A percentile compares a stretch with the other conserved stretches of the same genome.
These are phyloP conservation scores for Salix dunnii DNA, from an alignment of 345 rosid species.

Conservation along the genomic window DNA sequence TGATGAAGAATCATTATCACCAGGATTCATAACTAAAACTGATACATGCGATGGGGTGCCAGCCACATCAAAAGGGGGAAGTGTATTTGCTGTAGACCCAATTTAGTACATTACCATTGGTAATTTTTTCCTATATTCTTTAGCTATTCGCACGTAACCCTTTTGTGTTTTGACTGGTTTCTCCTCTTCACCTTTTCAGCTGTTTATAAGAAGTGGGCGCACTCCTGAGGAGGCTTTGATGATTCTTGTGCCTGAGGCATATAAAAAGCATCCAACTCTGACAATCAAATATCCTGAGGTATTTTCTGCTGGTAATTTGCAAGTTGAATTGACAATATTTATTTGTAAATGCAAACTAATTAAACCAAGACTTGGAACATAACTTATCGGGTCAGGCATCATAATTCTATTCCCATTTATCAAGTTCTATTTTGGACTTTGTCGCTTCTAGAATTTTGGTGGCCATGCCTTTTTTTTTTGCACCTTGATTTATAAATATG, in stretches of 20 bases:
- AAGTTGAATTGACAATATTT: not conserved
- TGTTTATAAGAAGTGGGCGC: slow-evolving; percentile 89
- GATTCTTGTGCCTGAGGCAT: slow-evolving; percentile 99
- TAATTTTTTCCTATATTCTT: slow-evolving; percentile 1
- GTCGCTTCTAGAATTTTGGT: not conserved
- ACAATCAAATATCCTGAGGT: slow-evolving; percentile 89
- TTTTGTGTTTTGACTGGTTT: slow-evolving; percentile 15
- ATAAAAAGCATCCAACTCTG: slow-evolving; percentile 93
- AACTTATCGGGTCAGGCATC: not conserved
- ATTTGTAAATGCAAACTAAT: slow-evolving; percentile 1
- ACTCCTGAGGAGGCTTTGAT: slow-evolving; percentile 87
- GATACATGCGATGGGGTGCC: slow-evolving; percentile 17
- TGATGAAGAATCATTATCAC: slow-evolving; percentile 1
- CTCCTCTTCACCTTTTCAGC: slow-evolving; percentile 37
- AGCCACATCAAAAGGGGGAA: slow-evolving; percentile 17
- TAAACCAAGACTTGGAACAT: not conserved
- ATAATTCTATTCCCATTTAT: not conserved
- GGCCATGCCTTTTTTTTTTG: not conserved
- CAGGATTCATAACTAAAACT: slow-evolving; percentile 14
- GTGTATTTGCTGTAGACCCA: slow-evolving; percentile 8
- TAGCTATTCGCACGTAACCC: not conserved
- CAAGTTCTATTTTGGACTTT: not conserved
- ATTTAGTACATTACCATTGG: slow-evolving; percentile 12
- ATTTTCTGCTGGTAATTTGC: slow-evolving; percentile 1
- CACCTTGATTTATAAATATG: not conserved